Percentiles rank a stretch among this genome's conserved stretches.
Conservation (phyloP, 108 stramenopile genomes). For the Licmophora abbreviata region DNA sequence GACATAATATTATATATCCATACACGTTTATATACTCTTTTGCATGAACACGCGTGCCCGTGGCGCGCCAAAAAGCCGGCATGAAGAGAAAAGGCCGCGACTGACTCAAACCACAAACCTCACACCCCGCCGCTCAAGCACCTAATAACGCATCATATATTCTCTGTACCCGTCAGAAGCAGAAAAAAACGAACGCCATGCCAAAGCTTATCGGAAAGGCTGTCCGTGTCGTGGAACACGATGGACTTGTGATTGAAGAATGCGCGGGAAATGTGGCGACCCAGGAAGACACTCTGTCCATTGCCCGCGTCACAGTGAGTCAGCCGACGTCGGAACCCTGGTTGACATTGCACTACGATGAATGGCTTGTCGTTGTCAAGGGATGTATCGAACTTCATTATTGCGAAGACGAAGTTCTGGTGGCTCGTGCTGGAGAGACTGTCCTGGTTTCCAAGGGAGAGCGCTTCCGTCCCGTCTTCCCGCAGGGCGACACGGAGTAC, state of each 20-base stretch:
- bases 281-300: constrained; percentile 35
- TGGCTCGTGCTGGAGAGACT: constrained; percentile 52
- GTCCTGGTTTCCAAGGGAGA: constrained; percentile 49
- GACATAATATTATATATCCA: no score
- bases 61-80: no score
- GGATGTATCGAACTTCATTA: constrained; percentile 36
- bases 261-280: constrained; percentile 60
- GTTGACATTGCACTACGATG: constrained; percentile 67
- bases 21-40: no score
- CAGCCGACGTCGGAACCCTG: constrained; percentile 57
- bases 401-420: constrained; percentile 13
- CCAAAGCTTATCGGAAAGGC: constrained; percentile 47
- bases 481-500: constrained; percentile 46
- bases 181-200: no score
- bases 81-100: no score
- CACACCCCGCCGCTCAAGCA: no score
- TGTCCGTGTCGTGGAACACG: constrained; percentile 59
- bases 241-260: constrained; percentile 59
- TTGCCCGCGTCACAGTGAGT: constrained; percentile 49
- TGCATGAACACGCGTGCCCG: no score
- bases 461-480: constrained; percentile 60
- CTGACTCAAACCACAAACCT: no score
- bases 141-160: no score
- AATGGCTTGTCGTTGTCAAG: constrained; percentile 50
- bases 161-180: no score